phyloP scores from a whole-genome alignment of 73 alveolate species.

The Stentor coeruleus region DNA sequence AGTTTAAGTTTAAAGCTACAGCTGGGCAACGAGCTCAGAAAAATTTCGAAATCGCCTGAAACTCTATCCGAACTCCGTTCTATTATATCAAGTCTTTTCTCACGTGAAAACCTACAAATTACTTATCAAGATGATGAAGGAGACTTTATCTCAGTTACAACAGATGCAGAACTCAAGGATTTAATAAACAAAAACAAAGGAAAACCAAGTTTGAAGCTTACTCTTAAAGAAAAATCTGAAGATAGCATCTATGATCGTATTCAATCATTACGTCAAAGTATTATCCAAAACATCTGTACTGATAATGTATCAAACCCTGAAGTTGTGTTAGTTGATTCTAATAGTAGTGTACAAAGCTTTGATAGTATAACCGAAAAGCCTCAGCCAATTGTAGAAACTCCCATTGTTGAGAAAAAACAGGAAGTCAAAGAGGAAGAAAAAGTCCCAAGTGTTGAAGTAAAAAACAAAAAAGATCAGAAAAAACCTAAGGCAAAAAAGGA shows the following conservation, averaged over 20 bases:
- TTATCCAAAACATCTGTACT: neutral
- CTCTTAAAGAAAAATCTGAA: neutral
- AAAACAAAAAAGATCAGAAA: neutral
- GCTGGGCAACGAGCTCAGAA: conserved; percentile 26
- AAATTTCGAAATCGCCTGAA: neutral
- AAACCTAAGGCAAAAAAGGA: neutral
- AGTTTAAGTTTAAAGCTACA: neutral
- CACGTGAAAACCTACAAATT: neutral
- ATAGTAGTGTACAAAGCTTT: neutral
- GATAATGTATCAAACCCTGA: neutral
- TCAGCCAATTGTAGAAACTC: neutral
- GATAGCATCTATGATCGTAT: neutral
- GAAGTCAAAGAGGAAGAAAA: neutral
- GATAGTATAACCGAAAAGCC: neutral
- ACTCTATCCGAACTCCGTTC: neutral
- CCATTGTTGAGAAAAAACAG: neutral
- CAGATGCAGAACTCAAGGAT: neutral
- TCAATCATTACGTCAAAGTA: neutral
- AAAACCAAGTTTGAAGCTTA: neutral
- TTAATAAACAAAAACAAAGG: neutral
- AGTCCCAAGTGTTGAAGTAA: neutral
- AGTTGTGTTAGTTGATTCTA: neutral
- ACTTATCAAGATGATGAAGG: conserved; percentile 29
- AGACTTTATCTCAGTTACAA: neutral
- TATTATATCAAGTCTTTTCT: neutral